Evolutionary conservation across 2,329 filamentous ascomycete species (phyloP), one percentile per base, ranked within the genome.

Genomic region (Ceratocystis colombiana): DNA sequence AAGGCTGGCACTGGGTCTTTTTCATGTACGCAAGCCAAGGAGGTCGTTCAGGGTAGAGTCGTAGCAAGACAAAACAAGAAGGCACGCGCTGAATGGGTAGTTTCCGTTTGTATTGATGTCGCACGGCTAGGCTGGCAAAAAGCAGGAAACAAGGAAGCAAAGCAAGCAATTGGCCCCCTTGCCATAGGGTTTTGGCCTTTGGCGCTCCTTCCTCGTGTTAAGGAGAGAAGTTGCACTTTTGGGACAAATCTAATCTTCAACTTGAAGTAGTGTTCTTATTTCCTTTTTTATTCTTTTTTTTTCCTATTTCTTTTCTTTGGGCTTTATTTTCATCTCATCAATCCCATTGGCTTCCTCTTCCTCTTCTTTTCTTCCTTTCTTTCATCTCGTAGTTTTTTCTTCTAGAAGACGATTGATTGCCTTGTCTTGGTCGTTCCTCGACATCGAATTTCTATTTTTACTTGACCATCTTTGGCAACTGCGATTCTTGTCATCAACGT

Each of bases 191-290:
- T 57, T 57, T 20, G 25, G n/a, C 30, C 30, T 12, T 61, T 61
- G 57, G 57, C 61, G 41, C n/a, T 46, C 41, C 44, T 46, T 22
- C 44, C 61, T 62, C 37, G 61, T 62, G 44, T 62, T 46, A 62
- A 62, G 59, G 33, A 62, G 33, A 12, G 33, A 3, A 44, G 33
- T 62, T 62, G 61, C 41, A 48, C 41, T 62, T 62, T 62, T 62
- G 59, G 41, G 37, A 44, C 61, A 46, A 41, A 45, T 41, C 61
- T 28, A 46, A 45, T 62, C 61, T 37, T 62, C 37, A 46, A 25
- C 20, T 33, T 30, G 12, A 22, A 20, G 37, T 53, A 22, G 12
- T 62, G 37, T 62, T 53, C n/a, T 55, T 62, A 10, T 46, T 55
- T 57, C 25, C 20, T 50, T 55, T 37, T 65, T 61, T 28, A 30